Conservation (phyloP, 208 protist genomes). For the Phytomonas serpens region DNA sequence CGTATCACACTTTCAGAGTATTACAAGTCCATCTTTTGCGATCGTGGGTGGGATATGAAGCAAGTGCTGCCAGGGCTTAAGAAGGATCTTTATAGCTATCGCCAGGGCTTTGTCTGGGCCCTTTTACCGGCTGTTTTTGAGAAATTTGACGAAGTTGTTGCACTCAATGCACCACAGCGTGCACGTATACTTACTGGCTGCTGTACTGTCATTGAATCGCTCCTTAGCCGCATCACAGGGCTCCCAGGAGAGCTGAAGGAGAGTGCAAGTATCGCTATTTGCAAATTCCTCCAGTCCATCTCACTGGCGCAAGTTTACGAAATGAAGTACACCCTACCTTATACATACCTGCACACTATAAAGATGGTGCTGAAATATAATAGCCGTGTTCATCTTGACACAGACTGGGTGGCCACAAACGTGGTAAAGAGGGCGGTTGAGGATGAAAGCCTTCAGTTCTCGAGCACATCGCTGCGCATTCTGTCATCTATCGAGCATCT, state of each 20-base stretch:
- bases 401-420: slow-evolving; percentile 33
- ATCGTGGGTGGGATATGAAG: slow-evolving; percentile 84
- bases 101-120: slow-evolving; percentile 80
- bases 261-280: slow-evolving; percentile 30
- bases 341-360: slow-evolving; percentile 69
- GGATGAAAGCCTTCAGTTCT: slow-evolving; percentile 63
- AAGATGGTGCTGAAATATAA: slow-evolving; percentile 87
- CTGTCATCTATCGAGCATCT: slow-evolving; percentile 59
- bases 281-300: slow-evolving; percentile 54
- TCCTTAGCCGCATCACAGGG: slow-evolving; percentile 72
- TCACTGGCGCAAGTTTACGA: slow-evolving; percentile 46
- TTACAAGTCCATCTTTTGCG: slow-evolving; percentile 88
- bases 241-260: slow-evolving; percentile 47
- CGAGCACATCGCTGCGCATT: slow-evolving; percentile 59
- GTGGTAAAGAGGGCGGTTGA: slow-evolving; percentile 52
- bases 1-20: slow-evolving; percentile 72
- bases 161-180: slow-evolving; percentile 51
- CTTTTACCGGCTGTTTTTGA: slow-evolving; percentile 62
- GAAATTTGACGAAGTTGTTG: slow-evolving; percentile 66
- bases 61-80: slow-evolving; percentile 56
- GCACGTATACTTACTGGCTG: slow-evolving; percentile 64
- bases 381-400: slow-evolving; percentile 63
- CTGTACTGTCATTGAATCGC: slow-evolving; percentile 63
- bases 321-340: slow-evolving; percentile 82
- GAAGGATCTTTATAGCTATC: slow-evolving; percentile 82